Evolutionary conservation across 1,284 basidiomycete genomes (phyloP).

Genomic region (Moesziomyces sp.): DNA sequence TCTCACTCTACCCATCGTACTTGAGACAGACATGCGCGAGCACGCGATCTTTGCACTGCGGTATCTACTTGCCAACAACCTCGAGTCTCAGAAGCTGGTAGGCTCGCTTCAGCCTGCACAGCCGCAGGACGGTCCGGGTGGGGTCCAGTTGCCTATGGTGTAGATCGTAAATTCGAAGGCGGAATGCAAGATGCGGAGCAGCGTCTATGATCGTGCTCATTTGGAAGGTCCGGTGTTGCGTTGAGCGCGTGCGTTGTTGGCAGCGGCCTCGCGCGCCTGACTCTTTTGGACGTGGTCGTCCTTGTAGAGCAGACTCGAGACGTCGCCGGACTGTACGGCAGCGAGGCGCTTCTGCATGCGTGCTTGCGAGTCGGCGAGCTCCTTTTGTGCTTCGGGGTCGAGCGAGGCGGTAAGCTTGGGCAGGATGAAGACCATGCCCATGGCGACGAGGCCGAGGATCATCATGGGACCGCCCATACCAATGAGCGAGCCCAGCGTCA

Average conservation of each 20-base stretch:
- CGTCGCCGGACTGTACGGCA: constrained; percentile 48
- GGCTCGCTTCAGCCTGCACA: constrained; percentile 41
- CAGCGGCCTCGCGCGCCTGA: constrained; percentile 16
- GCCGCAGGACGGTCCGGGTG: constrained; percentile 1
- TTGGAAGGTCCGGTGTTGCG: constrained; percentile 23
- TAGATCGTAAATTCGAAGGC: constrained; percentile 2
- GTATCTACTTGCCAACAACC: constrained; percentile 56
- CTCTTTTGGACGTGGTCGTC: constrained; percentile 31
- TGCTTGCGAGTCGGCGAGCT: constrained; percentile 41
- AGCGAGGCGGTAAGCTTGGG: constrained; percentile 42
- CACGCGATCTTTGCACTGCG: constrained; percentile 63
- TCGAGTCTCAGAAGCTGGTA: constrained; percentile 52
- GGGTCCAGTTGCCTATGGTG: constrained; percentile 24
- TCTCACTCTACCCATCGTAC: background rate
- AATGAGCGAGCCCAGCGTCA: constrained; percentile 38
- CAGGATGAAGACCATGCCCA: constrained; percentile 41
- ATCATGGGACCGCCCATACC: constrained; percentile 49
- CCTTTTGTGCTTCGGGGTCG: constrained; percentile 50
- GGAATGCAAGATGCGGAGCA: background rate
- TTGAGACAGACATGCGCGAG: constrained; percentile 59
- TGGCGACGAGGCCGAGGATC: constrained; percentile 38
- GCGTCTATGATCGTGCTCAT: background rate
- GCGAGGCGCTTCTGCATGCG: constrained; percentile 51
- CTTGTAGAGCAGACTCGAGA: constrained; percentile 41
- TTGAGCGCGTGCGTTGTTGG: constrained; percentile 17